Conservation (phyloP, 352 stramenopile species). For the Phytophthora agathidicida region DNA sequence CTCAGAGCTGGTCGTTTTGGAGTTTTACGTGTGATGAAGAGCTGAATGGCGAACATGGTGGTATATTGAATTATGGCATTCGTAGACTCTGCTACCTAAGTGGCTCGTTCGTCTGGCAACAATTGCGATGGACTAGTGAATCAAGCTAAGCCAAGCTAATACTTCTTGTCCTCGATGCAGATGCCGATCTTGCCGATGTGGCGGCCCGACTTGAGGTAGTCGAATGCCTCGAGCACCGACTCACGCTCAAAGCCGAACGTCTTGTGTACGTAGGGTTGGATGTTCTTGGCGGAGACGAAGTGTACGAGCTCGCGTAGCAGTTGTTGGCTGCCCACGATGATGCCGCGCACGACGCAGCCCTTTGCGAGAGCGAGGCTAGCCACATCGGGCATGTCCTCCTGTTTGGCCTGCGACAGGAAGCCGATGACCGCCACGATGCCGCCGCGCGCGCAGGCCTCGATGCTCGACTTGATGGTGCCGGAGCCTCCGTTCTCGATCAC, state of each 20-base stretch:
- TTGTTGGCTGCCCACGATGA: conserved; percentile 23
- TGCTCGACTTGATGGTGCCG: conserved; percentile 28
- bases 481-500: conserved; percentile 33
- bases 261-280: conserved; percentile 29
- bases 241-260: conserved; percentile 22
- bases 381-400: conserved; percentile 34
- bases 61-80: too few species aligned
- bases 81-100: too few species aligned
- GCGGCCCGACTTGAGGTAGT: conserved; percentile 19
- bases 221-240: conserved; percentile 21
- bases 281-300: conserved; percentile 23
- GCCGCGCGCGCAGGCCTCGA: conserved; percentile 15
- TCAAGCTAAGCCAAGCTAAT: too few species aligned
- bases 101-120: too few species aligned
- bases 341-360: conserved; percentile 17
- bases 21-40: too few species aligned
- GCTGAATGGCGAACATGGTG: too few species aligned
- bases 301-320: conserved; percentile 19
- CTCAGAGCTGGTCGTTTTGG: too few species aligned
- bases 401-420: conserved; percentile 13
- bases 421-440: conserved; percentile 28
- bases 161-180: conserved; percentile 7
- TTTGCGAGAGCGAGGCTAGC: conserved; percentile 12
- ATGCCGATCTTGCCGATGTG: conserved; percentile 36
- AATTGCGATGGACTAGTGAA: too few species aligned